phyloP scores from a whole-genome alignment of 139 green algal genomes.

The Protoeuglena noctilucae region DNA sequence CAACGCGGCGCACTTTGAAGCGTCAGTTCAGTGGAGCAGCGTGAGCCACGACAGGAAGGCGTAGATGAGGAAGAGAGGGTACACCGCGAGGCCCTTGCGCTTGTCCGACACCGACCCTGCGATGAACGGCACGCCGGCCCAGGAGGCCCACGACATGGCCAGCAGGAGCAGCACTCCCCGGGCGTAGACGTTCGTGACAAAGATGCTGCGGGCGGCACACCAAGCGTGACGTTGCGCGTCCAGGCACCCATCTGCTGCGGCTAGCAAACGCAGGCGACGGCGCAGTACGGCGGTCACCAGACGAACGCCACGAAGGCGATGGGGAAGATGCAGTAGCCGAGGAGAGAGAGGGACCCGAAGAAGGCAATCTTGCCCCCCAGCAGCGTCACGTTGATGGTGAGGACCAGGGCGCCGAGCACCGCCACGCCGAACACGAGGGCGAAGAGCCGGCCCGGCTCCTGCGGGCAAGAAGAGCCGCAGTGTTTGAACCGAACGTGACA shows the following conservation, averaged over 20 bases:
- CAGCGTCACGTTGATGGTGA: slow-evolving; percentile 91
- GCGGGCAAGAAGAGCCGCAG: no score
- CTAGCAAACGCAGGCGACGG: no score
- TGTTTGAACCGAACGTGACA: no score
- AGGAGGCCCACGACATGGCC: slow-evolving; percentile 54
- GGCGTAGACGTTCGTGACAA: background rate
- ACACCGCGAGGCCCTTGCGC: slow-evolving; percentile 69
- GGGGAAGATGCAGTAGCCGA: slow-evolving; percentile 99
- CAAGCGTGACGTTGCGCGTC: no score
- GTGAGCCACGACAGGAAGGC: slow-evolving; percentile 63
- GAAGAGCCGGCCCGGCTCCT: slow-evolving; percentile 48
- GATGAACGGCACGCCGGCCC: slow-evolving; percentile 80
- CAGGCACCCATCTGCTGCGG: no score
- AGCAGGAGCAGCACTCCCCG: slow-evolving; percentile 26
- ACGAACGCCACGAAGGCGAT: slow-evolving; percentile 64
- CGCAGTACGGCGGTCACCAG: no score
- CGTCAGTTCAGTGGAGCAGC: no score
- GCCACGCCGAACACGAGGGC: slow-evolving; percentile 82
- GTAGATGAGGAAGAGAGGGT: slow-evolving; percentile 84
- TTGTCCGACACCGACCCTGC: slow-evolving; percentile 43
- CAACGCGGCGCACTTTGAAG: no score
- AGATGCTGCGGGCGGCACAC: background rate
- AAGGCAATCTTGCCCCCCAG: slow-evolving; percentile 94
- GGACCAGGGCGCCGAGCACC: slow-evolving; percentile 65
- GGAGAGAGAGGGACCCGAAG: slow-evolving; percentile 83